Evolutionary conservation across 2,329 filamentous ascomycete species (phyloP).

Genomic region (Pseudocercospora eumusae): DNA sequence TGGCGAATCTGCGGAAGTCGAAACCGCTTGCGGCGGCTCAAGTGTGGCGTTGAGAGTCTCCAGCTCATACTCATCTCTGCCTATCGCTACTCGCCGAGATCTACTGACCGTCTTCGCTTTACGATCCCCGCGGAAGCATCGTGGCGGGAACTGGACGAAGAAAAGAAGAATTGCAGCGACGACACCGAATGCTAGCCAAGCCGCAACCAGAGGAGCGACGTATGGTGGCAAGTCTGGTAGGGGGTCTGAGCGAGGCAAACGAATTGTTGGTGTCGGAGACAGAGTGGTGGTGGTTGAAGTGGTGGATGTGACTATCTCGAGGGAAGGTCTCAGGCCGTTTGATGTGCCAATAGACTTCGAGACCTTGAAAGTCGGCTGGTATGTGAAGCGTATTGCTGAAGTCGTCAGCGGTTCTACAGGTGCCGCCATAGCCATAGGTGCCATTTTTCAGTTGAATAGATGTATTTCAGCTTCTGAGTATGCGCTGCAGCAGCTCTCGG

Average conservation of each 20-base stretch:
- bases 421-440: not conserved
- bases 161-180: slow-evolving; percentile 24
- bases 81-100: not conserved
- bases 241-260: slow-evolving; percentile 3
- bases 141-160: slow-evolving; percentile 30
- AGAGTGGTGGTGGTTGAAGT: not conserved
- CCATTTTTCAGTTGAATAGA: not conserved
- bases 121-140: not conserved
- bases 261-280: not conserved
- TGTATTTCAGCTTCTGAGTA: not conserved
- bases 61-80: slow-evolving; percentile 4
- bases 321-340: not conserved
- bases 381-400: not conserved
- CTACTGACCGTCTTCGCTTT: too few relatives aligned
- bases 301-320: not conserved
- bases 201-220: slow-evolving; percentile 7
- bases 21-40: not conserved
- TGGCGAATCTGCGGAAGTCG: slow-evolving; percentile 6
- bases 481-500: not conserved
- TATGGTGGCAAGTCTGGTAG: slow-evolving; percentile 15
- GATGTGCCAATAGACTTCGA: slow-evolving; percentile 2
- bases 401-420: not conserved
- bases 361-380: not conserved
- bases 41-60: not conserved
- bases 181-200: slow-evolving; percentile 24